Conservation (phyloP, 208 protist species). For the Leishmania amazonensis region DNA sequence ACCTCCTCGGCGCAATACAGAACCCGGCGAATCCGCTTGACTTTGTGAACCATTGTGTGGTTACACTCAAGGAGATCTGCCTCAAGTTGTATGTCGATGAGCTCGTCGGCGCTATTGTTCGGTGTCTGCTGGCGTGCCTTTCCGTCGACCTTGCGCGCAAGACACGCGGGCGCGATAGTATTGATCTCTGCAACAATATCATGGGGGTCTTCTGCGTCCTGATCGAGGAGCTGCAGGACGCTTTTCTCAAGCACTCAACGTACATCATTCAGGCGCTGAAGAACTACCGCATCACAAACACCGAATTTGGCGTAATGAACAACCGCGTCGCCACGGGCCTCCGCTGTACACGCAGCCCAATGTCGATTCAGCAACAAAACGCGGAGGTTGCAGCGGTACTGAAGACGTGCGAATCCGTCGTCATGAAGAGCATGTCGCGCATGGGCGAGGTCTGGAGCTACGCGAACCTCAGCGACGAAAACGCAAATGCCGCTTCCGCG, state of each 20-base stretch:
- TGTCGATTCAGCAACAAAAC: constrained; percentile 38
- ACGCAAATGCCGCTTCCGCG: constrained; percentile 13
- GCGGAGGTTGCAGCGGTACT: constrained; percentile 53
- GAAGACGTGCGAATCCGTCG: constrained; percentile 66
- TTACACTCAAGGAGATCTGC: constrained; percentile 70
- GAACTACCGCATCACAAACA: constrained; percentile 57
- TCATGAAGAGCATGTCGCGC: constrained; percentile 50
- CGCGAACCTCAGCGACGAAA: constrained; percentile 50
- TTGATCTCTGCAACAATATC: constrained; percentile 53
- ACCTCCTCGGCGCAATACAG: constrained; percentile 61
- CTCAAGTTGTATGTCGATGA: constrained; percentile 70
- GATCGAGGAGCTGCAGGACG: constrained; percentile 58
- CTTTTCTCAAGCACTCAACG: constrained; percentile 81
- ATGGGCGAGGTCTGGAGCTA: constrained; percentile 67
- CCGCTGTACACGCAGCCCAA: constrained; percentile 41
- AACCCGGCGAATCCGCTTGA: constrained; percentile 50
- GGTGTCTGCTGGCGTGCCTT: constrained; percentile 59
- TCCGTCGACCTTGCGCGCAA: constrained; percentile 29
- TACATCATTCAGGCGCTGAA: constrained; percentile 76
- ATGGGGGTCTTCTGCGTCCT: constrained; percentile 80
- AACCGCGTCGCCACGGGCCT: constrained; percentile 49
- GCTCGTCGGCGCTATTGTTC: constrained; percentile 81
- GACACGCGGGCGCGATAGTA: constrained; percentile 28
- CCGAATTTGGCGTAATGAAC: constrained; percentile 67
- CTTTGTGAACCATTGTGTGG: constrained; percentile 54